Conservation (phyloP, 164 flowering plant species). For the Chimonanthus praecox region DNA sequence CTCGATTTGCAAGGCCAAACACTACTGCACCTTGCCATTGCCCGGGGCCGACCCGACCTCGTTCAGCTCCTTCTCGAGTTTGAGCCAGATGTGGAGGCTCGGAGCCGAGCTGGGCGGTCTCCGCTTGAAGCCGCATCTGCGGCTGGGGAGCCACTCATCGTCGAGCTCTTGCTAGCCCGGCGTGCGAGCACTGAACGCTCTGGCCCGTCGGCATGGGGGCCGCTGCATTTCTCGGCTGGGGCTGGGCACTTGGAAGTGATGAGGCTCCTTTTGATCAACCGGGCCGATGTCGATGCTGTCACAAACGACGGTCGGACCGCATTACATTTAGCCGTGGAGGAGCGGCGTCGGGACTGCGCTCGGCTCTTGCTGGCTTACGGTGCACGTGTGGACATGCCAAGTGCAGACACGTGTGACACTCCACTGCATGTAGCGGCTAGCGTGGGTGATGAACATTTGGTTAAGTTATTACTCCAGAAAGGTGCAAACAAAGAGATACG, state of each 20-base stretch:
- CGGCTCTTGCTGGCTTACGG: conserved; percentile 47
- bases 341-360: conserved; percentile 49
- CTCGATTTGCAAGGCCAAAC: conserved; percentile 46
- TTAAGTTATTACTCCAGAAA: conserved; percentile 50
- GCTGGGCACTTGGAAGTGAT: conserved; percentile 57
- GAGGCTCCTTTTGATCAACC: conserved; percentile 50
- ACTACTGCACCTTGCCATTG: conserved; percentile 59
- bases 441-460: conserved; percentile 58
- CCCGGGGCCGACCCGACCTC: conserved; percentile 52
- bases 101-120: conserved; percentile 38
- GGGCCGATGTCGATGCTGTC: conserved; percentile 38
- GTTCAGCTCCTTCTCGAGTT: conserved; percentile 67
- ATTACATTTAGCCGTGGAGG: conserved; percentile 54
- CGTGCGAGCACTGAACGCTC: conserved; percentile 41
- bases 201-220: conserved; percentile 34
- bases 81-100: conserved; percentile 44
- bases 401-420: conserved; percentile 39
- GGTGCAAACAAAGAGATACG: conserved; percentile 66
- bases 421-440: conserved; percentile 55
- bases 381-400: conserved; percentile 29
- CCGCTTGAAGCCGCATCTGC: conserved; percentile 61
- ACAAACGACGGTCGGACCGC: conserved; percentile 59
- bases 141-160: conserved; percentile 57
- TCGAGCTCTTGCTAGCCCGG: conserved; percentile 57
- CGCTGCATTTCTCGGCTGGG: conserved; percentile 53